A percentile compares a stretch with the other conserved stretches of the same genome.
phyloP scores from a whole-genome alignment of 2,329 filamentous ascomycete species.

The Alternaria dauci region DNA sequence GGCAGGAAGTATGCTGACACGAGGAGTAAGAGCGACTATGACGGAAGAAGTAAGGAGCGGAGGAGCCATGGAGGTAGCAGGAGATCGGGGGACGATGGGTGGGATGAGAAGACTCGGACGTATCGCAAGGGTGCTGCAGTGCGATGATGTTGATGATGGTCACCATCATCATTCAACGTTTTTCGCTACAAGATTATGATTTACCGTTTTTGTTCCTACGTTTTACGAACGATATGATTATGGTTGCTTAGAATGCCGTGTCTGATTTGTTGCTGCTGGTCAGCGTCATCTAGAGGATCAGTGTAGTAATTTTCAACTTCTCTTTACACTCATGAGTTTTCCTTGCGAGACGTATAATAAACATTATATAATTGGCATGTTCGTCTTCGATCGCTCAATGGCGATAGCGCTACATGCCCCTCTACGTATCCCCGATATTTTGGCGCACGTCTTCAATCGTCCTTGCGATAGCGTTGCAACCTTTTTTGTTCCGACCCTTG shows the following conservation, averaged over 20 bases:
- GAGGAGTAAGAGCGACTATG: conserved; percentile 34
- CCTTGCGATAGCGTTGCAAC: conserved; percentile 24
- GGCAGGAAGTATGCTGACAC: conserved; percentile 53
- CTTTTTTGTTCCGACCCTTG: background rate
- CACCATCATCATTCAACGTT: too few species aligned
- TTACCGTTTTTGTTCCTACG: background rate
- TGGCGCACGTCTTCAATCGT: conserved; percentile 26
- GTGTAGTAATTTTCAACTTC: background rate
- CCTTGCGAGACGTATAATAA: background rate
- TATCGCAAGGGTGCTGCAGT: conserved; percentile 66
- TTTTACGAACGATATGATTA: background rate
- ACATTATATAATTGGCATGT: conserved; percentile 14
- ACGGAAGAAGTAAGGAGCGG: conserved; percentile 11
- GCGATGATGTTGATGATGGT: conserved; percentile 48
- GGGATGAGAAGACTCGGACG: conserved; percentile 47
- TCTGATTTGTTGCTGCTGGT: conserved; percentile 7
- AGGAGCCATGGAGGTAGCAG: conserved; percentile 43
- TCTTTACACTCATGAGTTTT: background rate
- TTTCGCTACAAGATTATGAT: background rate
- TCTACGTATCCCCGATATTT: background rate
- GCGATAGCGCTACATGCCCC: conserved; percentile 14
- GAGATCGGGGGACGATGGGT: conserved; percentile 48
- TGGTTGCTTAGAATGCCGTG: background rate
- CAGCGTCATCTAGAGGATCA: conserved; percentile 1
- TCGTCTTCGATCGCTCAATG: conserved; percentile 9